These are phyloP conservation scores for Penicillium sp. DNA, from an alignment of 2,329 filamentous ascomycete genomes.

Conservation along the genomic window DNA sequence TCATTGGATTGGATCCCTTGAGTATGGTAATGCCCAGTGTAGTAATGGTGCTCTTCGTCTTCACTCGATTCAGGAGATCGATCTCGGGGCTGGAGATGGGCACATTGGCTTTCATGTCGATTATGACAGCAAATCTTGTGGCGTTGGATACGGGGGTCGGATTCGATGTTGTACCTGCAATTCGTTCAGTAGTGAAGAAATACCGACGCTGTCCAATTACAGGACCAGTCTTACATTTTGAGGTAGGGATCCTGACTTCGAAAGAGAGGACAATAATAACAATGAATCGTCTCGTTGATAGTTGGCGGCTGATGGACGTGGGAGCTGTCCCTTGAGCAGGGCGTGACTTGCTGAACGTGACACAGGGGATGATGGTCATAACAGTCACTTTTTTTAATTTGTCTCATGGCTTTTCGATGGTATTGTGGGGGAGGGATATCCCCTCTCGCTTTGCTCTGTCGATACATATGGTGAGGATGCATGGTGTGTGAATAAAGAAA, in stretches of 20 bases:
- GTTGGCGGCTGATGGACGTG: background rate
- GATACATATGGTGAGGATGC: background rate
- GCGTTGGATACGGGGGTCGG: background rate
- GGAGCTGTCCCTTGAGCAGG: background rate
- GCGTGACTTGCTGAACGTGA: background rate
- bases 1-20: background rate
- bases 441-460: background rate
- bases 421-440: background rate
- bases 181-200: background rate
- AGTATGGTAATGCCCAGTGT: background rate
- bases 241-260: background rate
- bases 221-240: background rate
- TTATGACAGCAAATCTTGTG: background rate
- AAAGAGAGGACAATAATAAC: background rate
- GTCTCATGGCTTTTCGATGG: background rate
- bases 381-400: background rate
- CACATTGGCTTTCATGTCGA: background rate
- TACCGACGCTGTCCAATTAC: background rate
- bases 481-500: background rate
- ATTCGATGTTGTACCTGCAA: background rate
- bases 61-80: background rate
- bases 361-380: background rate
- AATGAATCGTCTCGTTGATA: background rate
- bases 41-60: background rate
- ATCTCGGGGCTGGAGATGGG: background rate